Evolutionary conservation across 768 basidiomycete species (phyloP), one percentile per base, ranked within the genome.

Genomic region (Termitomyces sp.): DNA sequence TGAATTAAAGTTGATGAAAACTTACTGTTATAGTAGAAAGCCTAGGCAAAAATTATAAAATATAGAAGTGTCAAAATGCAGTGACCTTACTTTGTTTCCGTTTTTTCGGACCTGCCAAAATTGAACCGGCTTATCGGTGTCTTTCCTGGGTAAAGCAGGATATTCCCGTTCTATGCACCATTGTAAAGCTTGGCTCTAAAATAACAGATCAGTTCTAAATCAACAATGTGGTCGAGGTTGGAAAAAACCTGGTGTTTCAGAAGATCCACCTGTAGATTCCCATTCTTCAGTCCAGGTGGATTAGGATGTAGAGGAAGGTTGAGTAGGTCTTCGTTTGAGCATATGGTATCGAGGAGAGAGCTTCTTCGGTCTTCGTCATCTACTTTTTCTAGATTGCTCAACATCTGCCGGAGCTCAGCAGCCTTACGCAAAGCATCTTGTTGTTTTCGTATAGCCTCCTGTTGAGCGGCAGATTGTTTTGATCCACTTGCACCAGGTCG

Each of bases 141-240:
- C 83, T 32, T 72, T 79, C 56, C 74, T 79, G 2, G 94, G 94
- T 12, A 94, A 70, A 39, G 70, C 69, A 0, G 94, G 94, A 64
- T 91, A 84, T 69, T 97, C 94, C 27, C 76, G 82, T 16, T 84
- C 80, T 28, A 95, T 77, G 62, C 90, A 91, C 94, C 94, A 97
- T 64, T 86, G 82, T 43, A 94, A 70, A 1, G 85, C 92, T 82
- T 94, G 91, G 49, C 73, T 84, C 91, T 94, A 54, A 1, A 52
- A 27, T 35, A 27, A 51, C 10, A 61, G 40, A 55, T 5, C 14
- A 34, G 21, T 42, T 17, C 16, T 5, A 39, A 25, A 14, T 27
- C 3, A 27, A 19, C n/a, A 28, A n/a, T 14, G 17, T 25, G 11
- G 16, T 17, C 30, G 39, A 39, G 2, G 17, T 56, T 11, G 14